A percentile compares a stretch with the other conserved stretches of the same genome.
phyloP scores from a whole-genome alignment of 805 yeast species.

The Yamadazyma ubonensis region DNA sequence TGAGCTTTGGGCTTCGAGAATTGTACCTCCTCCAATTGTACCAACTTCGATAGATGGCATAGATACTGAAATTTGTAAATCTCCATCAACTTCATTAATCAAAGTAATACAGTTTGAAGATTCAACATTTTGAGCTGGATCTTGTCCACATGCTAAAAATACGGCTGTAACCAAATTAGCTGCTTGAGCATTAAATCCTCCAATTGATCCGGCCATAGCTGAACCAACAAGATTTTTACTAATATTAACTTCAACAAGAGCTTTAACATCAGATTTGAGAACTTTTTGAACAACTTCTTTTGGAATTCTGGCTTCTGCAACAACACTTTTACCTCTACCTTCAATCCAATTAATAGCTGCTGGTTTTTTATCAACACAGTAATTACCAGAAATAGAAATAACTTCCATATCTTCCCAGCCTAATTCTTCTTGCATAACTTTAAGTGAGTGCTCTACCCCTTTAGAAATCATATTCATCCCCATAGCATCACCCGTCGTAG shows the following conservation, averaged over 20 bases:
- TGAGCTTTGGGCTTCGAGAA: conserved; percentile 94
- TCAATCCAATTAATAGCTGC: conserved; percentile 99
- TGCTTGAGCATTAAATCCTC: conserved; percentile 98
- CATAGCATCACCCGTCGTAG: conserved; percentile 99
- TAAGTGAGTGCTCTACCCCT: conserved; percentile 89
- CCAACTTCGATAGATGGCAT: conserved; percentile 99
- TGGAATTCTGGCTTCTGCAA: conserved; percentile 93
- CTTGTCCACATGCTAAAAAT: conserved; percentile 94
- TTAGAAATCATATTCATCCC: conserved; percentile 99
- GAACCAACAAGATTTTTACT: conserved; percentile 91
- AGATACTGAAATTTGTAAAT: conserved; percentile 88
- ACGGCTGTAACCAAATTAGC: conserved; percentile 95
- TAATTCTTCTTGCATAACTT: conserved; percentile 78
- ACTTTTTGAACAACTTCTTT: conserved; percentile 75
- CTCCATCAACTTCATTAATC: conserved; percentile 70
- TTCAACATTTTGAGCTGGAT: conserved; percentile 99
- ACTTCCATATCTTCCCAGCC: conserved; percentile 95
- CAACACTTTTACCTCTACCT: conserved; percentile 98
- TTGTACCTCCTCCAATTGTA: conserved; percentile 98
- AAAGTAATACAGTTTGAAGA: conserved; percentile 95
- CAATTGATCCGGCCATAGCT: conserved; percentile 97
- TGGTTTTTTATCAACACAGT: conserved; percentile 96
- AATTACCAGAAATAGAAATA: conserved; percentile 93
- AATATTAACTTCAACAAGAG: conserved; percentile 85
- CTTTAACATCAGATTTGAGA: conserved; percentile 87